Evolutionary conservation across 495 filamentous ascomycete species (phyloP), one percentile per base, ranked within the genome.

Genomic region (Elaphomyces granulatus): DNA sequence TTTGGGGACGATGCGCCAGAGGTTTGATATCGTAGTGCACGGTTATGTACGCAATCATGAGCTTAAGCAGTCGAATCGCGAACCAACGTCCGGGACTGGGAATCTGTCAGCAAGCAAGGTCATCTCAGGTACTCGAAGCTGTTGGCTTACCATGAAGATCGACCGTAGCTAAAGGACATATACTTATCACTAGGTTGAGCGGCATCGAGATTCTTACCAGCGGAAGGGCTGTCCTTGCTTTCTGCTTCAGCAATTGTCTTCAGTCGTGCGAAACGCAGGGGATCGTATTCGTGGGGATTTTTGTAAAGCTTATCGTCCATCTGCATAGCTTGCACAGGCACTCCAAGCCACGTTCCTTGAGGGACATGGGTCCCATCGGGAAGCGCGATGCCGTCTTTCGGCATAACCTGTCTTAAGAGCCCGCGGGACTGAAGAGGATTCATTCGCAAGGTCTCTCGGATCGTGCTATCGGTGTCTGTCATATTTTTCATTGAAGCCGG

Each of bases 11-110:
- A n/a, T n/a, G n/a, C n/a, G n/a, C n/a, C n/a, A n/a, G n/a, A n/a
- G n/a, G n/a, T n/a, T 45, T 23, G 30, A 47, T 35, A 15, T 47
- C 45, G 42, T 47, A 45, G 18, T 46, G 26, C 1, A 45, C 14
- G 4, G 32, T 33, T 17, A 47, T 38, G 31, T 46, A 35, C 8
- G 42, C 42, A 7, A 47, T 15, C 2, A 47, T 14, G 9, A 47
- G 34, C 21, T 47, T 47, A 7, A 46, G 17, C 3, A 15, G 19
- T 20, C 34, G 36, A 20, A 37, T 3, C 2, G 37, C 45, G 31
- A 47, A 45, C 26, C 26, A 46, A 3, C 42, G 45, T 20, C 45
- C 42, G 17, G 42, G 42, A 41, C 45, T 40, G 1, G 43, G 19
- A 46, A 45, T 20, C 17, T 36, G 18, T n/a, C 36, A 41, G 34